phyloP scores from a whole-genome alignment of 305 asterid species.

The Striga hermonthica region DNA sequence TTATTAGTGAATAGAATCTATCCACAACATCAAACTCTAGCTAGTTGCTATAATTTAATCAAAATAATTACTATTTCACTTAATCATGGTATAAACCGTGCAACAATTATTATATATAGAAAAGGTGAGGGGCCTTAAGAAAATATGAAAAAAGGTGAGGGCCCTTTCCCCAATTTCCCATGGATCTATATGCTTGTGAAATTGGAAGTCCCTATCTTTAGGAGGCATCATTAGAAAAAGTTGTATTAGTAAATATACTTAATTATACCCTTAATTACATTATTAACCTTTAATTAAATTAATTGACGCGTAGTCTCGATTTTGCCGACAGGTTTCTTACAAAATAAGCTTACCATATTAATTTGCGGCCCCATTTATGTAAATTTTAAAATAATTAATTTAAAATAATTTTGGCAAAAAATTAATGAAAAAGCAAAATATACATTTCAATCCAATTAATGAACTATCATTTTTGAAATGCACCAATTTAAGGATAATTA shows the following conservation, averaged over 20 bases:
- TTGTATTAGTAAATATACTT: background rate
- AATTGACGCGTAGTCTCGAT: too few relatives aligned
- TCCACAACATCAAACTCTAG: background rate
- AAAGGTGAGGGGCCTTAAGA: too few relatives aligned
- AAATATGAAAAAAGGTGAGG: background rate
- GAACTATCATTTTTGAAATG: too few relatives aligned
- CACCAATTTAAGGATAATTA: too few relatives aligned
- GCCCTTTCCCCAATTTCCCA: background rate
- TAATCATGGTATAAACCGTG: background rate
- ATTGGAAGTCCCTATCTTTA: background rate
- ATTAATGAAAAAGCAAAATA: too few relatives aligned
- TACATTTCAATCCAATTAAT: too few relatives aligned
- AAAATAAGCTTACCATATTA: too few relatives aligned
- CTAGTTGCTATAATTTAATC: background rate
- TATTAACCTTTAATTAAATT: background rate
- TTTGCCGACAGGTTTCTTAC: too few relatives aligned
- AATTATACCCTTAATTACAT: background rate
- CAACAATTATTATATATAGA: background rate
- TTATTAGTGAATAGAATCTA: conserved; percentile 1
- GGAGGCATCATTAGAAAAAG: background rate
- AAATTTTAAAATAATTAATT: too few relatives aligned
- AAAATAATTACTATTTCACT: background rate
- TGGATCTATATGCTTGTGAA: background rate
- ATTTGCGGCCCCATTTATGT: too few relatives aligned
- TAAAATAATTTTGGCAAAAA: too few relatives aligned